Percentiles rank a stretch among this genome's conserved stretches.
phyloP scores from a whole-genome alignment of 345 rosid genomes.

The Murraya koenigii region DNA sequence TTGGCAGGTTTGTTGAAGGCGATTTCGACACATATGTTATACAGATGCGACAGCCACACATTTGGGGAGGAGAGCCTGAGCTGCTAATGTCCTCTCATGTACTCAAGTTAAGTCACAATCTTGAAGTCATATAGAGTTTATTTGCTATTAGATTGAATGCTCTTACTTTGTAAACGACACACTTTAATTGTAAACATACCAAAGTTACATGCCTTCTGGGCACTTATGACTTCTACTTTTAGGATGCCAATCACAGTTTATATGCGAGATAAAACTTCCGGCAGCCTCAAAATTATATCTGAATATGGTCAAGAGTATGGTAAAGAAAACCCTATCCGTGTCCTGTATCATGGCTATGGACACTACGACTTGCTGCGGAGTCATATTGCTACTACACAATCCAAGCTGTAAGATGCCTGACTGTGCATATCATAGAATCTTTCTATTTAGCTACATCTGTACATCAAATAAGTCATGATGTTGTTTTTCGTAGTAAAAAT shows the following conservation, averaged over 20 bases:
- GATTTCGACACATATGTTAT: slow-evolving; percentile 54
- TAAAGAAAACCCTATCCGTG: slow-evolving; percentile 47
- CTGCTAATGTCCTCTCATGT: slow-evolving; percentile 73
- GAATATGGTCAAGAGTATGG: slow-evolving; percentile 69
- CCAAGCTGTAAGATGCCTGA: slow-evolving; percentile 38
- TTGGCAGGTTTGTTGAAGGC: slow-evolving; percentile 57
- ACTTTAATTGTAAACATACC: background rate
- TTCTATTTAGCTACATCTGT: background rate
- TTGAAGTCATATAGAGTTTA: background rate
- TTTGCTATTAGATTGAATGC: background rate
- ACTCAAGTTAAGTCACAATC: slow-evolving; percentile 37
- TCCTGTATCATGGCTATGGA: slow-evolving; percentile 59
- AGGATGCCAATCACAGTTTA: slow-evolving; percentile 59
- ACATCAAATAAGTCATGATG: background rate
- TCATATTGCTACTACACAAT: slow-evolving; percentile 17
- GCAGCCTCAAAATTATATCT: slow-evolving; percentile 45
- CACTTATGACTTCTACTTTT: background rate
- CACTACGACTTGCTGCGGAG: slow-evolving; percentile 53
- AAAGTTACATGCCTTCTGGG: background rate
- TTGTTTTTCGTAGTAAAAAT: background rate
- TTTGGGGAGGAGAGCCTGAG: slow-evolving; percentile 82
- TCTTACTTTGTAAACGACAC: background rate
- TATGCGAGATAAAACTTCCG: slow-evolving; percentile 42
- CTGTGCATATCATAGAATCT: background rate
- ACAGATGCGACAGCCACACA: slow-evolving; percentile 60